phyloP scores from a whole-genome alignment of 805 yeast genomes.

The Schwanniomyces occidentalis region DNA sequence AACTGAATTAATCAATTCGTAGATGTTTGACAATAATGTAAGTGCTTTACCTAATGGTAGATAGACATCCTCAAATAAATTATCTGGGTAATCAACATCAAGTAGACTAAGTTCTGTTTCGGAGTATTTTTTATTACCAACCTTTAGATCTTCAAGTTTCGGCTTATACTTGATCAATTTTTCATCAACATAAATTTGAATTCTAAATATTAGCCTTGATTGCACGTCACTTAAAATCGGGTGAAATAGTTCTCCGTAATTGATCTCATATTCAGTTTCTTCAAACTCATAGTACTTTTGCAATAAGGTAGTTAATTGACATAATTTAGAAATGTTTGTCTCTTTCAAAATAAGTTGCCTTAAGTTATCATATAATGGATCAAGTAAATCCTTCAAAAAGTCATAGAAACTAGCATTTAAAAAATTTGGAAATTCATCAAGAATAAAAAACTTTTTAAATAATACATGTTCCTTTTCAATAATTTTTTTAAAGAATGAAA shows the following conservation, averaged over 20 bases:
- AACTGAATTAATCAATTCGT: constrained; percentile 72
- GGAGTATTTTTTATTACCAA: constrained; percentile 43
- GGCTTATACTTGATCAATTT: constrained; percentile 69
- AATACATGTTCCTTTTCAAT: constrained; percentile 61
- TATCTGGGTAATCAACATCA: constrained; percentile 37
- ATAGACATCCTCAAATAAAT: constrained; percentile 51
- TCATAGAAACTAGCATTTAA: constrained; percentile 39
- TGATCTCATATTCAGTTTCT: constrained; percentile 37
- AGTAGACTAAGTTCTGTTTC: constrained; percentile 12
- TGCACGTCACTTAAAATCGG: constrained; percentile 79
- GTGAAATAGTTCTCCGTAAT: constrained; percentile 60
- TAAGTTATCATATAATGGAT: constrained; percentile 73
- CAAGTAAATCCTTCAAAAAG: constrained; percentile 67
- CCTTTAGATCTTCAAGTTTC: constrained; percentile 62
- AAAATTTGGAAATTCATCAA: constrained; percentile 11
- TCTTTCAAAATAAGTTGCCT: constrained; percentile 72
- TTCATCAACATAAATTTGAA: constrained; percentile 70
- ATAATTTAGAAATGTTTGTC: constrained; percentile 61
- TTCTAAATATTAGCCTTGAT: constrained; percentile 74
- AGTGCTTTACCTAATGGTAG: constrained; percentile 73
- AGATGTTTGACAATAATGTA: constrained; percentile 70
- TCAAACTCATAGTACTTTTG: constrained; percentile 69
- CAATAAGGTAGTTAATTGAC: constrained; percentile 72
- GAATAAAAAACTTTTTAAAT: constrained; percentile 53
- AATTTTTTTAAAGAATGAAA: constrained; percentile 59